A percentile compares a stretch with the other conserved stretches of the same genome.
phyloP scores from a whole-genome alignment of 805 yeast species.

The Jamesozyma rosinii region DNA sequence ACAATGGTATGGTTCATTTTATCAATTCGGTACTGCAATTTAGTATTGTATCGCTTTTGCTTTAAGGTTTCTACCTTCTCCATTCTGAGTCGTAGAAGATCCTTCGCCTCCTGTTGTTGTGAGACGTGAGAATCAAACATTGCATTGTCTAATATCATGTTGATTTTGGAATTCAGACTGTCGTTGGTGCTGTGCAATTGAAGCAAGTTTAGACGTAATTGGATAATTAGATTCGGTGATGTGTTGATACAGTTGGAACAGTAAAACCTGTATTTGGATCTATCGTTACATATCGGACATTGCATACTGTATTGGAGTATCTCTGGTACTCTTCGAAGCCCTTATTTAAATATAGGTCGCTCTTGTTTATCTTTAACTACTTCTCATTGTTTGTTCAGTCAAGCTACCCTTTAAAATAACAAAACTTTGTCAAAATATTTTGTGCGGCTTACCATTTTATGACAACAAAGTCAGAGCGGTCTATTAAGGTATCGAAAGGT shows the following conservation, averaged over 20 bases:
- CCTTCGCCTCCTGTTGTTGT: not conserved
- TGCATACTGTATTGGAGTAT: constrained; percentile 6
- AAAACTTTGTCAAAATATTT: too few relatives aligned
- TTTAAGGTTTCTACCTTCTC: not conserved
- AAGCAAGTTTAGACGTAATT: constrained; percentile 13
- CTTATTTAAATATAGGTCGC: too few relatives aligned
- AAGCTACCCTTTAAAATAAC: not conserved
- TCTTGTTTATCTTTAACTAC: not conserved
- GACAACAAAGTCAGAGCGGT: too few relatives aligned
- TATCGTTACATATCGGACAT: constrained; percentile 18
- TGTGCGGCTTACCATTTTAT: too few relatives aligned
- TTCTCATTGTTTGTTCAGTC: not conserved
- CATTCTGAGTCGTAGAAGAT: not conserved
- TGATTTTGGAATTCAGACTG: constrained; percentile 12
- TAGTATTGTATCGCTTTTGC: not conserved
- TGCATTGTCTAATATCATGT: constrained; percentile 14
- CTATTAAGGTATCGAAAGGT: too few relatives aligned
- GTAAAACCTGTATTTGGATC: constrained; percentile 11
- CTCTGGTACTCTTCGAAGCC: not conserved
- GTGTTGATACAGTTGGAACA: constrained; percentile 25
- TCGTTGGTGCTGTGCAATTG: constrained; percentile 9
- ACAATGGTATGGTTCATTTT: not conserved
- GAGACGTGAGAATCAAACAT: not conserved
- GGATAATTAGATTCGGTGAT: constrained; percentile 19
- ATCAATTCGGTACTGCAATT: not conserved